Evolutionary conservation across 208 protist species (phyloP), one percentile per base, ranked within the genome.

Genomic region (Zelonia costaricensis): DNA sequence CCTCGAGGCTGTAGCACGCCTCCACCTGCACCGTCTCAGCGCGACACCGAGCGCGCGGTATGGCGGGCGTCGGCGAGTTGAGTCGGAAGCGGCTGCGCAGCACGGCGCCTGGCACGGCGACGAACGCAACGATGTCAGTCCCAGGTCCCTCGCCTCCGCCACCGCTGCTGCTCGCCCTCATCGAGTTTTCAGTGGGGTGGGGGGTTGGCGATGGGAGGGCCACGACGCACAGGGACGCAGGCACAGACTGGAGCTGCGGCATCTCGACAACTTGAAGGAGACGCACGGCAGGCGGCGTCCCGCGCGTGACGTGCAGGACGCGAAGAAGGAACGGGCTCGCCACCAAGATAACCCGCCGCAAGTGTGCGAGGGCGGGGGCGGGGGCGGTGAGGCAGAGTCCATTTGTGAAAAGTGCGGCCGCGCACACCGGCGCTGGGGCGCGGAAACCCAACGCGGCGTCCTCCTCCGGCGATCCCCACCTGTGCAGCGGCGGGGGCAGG

Each of bases 301-400:
- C 23, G 25, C 12, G 15, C 39, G 51, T 23, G 25, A 85, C 55
- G 25, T 61, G 49, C 27, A 92, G 62, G 22, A 90, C 46, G 12
- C 75, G 69, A 39, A 88, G 44, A n/a, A 78, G 61, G 42, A 65
- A 86, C 18, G 83, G 74, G 23, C 74, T 80, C 20, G 78, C 77
- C 8, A 88, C 75, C 7, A 93, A 52, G 15, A 90, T 39, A 3
- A 69, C 65, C 30, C 55, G 46, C 15, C 49, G 51, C 30, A 60
- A 48, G 49, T 25, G 43, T 25, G 16, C 16, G 5, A 54, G 48
- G 15, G 53, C 22, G 20, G 38, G 4, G 1, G 22, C 42, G 4
- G 43, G 5, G 2, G 20, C 30, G 27, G 49, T n/a, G 40, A 15
- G n/a, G 33, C 3, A n/a, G 16, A 73, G 30, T 30, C 56, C 66